Conservation (phyloP, 805 yeast genomes). For the Nematodospora valgi region DNA sequence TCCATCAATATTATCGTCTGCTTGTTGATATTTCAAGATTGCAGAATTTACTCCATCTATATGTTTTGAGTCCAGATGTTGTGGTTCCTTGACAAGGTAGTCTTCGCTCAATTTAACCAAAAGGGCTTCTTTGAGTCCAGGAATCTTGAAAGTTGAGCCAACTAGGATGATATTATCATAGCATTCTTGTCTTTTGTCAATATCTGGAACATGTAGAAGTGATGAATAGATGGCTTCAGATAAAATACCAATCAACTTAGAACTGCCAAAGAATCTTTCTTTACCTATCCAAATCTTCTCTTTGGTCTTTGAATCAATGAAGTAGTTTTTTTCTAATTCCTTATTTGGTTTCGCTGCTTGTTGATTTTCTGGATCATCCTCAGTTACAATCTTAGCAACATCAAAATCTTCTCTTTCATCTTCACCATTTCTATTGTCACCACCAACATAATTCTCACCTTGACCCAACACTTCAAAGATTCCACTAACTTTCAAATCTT, state of each 20-base stretch:
- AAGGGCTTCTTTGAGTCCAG: slow-evolving; percentile 73
- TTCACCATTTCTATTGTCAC: slow-evolving; percentile 23
- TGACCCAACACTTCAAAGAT: slow-evolving; percentile 79
- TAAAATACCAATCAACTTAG: slow-evolving; percentile 52
- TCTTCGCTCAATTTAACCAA: slow-evolving; percentile 55
- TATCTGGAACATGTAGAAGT: slow-evolving; percentile 58
- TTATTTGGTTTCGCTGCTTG: slow-evolving; percentile 49
- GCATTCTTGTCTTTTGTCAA: slow-evolving; percentile 71
- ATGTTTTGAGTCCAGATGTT: slow-evolving; percentile 19
- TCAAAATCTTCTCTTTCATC: slow-evolving; percentile 65
- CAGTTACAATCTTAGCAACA: slow-evolving; percentile 84
- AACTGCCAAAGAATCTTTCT: slow-evolving; percentile 83
- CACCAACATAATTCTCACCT: slow-evolving; percentile 55
- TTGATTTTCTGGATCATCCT: slow-evolving; percentile 30
- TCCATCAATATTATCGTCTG: slow-evolving; percentile 29
- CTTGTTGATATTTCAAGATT: slow-evolving; percentile 41
- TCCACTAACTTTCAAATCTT: slow-evolving; percentile 65
- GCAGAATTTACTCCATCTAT: slow-evolving; percentile 34
- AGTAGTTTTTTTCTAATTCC: slow-evolving; percentile 70
- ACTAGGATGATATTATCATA: slow-evolving; percentile 79
- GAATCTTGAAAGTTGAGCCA: slow-evolving; percentile 74
- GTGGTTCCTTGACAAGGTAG: slow-evolving; percentile 43
- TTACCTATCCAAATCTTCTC: slow-evolving; percentile 70
- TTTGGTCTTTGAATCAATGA: slow-evolving; percentile 56
- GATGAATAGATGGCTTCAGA: slow-evolving; percentile 52